Conservation (phyloP, 106 monocot genomes). For the Allium sativum region DNA sequence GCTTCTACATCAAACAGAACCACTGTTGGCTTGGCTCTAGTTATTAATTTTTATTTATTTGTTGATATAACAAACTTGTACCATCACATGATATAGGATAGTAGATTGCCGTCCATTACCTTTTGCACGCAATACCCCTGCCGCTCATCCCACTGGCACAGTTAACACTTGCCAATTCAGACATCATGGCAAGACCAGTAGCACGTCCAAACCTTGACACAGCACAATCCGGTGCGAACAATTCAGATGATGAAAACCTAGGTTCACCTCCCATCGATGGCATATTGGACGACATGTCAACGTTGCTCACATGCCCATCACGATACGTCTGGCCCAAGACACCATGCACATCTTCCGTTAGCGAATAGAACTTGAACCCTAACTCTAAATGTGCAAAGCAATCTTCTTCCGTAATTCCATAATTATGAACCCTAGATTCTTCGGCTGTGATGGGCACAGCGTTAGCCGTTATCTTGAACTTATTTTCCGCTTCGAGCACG, state of each 20-base stretch:
- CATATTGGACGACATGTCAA: background rate
- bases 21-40: too few relatives aligned
- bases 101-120: background rate
- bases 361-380: constrained; percentile 32
- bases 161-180: background rate
- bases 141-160: constrained; percentile 10
- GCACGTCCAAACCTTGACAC: background rate
- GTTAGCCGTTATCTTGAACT: constrained; percentile 18
- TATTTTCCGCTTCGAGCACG: constrained; percentile 5
- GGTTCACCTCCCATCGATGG: constrained; percentile 2
- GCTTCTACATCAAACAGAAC: too few relatives aligned
- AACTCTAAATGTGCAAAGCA: constrained; percentile 39
- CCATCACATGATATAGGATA: too few relatives aligned
- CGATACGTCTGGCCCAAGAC: constrained; percentile 47
- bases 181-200: background rate
- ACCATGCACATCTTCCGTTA: constrained; percentile 31
- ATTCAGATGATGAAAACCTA: background rate
- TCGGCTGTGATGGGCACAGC: constrained; percentile 30
- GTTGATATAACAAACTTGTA: too few relatives aligned
- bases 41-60: too few relatives aligned
- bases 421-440: constrained; percentile 29
- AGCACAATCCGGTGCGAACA: background rate
- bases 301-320: background rate
- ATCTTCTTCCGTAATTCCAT: constrained; percentile 27
- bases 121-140: constrained; percentile 3